These are phyloP conservation scores for Termitomyces sp. DNA, from an alignment of 768 basidiomycete genomes.

Conservation along the genomic window DNA sequence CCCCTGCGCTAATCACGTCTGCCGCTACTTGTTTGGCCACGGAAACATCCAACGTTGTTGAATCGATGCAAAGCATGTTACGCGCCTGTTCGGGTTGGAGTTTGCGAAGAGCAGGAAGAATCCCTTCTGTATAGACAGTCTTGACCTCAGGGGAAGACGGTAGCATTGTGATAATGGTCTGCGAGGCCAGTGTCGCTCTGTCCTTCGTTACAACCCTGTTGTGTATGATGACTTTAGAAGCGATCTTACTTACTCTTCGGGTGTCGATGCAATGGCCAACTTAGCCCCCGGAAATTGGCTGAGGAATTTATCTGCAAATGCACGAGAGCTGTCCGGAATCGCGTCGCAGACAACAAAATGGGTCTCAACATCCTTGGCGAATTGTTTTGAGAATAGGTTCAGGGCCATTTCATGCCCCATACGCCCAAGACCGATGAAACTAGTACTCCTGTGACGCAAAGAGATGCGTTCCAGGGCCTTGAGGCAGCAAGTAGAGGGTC, in stretches of 20 bases:
- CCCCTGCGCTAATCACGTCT: constrained; percentile 48
- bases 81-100: constrained; percentile 33
- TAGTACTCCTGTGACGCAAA: constrained; percentile 46
- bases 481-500: constrained; percentile 39
- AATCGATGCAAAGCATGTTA: constrained; percentile 75
- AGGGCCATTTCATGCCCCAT: constrained; percentile 88
- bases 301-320: constrained; percentile 53
- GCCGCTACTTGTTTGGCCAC: constrained; percentile 63
- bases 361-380: constrained; percentile 44
- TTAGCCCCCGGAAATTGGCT: constrained; percentile 53
- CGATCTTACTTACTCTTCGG: constrained; percentile 60
- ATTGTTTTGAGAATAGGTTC: constrained; percentile 77
- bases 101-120: constrained; percentile 56
- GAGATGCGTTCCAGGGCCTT: constrained; percentile 29
- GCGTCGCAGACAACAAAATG: constrained; percentile 80
- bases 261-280: constrained; percentile 54
- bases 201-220: constrained; percentile 10
- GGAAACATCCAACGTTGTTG: constrained; percentile 82
- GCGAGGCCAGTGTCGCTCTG: constrained; percentile 61
- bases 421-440: constrained; percentile 82
- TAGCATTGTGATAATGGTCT: constrained; percentile 82
- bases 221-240: constrained; percentile 7
- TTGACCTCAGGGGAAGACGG: constrained; percentile 88
- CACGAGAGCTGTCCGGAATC: constrained; percentile 46
- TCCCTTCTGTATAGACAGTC: constrained; percentile 65